Evolutionary conservation across 1,284 basidiomycete genomes (phyloP).

Genomic region (Hemileia vastatrix): DNA sequence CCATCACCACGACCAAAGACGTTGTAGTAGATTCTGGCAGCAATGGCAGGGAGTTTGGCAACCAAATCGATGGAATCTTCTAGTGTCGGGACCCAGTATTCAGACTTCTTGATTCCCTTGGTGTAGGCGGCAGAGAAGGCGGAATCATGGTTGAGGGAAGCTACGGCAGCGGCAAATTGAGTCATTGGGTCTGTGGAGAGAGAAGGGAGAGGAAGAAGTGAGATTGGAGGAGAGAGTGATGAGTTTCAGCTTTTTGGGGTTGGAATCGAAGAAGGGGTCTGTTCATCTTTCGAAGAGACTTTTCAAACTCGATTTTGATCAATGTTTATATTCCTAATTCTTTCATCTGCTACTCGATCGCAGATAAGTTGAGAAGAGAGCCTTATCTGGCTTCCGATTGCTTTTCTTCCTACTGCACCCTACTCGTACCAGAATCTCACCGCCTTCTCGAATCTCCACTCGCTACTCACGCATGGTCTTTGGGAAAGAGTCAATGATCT

Average conservation of each 20-base stretch:
- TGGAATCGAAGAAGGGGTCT: too few species aligned
- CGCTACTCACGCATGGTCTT: not conserved
- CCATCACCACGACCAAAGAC: constrained; percentile 75
- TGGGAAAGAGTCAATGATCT: constrained; percentile 60
- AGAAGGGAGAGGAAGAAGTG: constrained; percentile 35
- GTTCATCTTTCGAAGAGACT: too few species aligned
- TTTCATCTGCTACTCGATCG: too few species aligned
- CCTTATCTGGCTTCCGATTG: too few species aligned
- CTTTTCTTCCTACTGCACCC: too few species aligned
- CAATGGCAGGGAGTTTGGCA: constrained; percentile 93
- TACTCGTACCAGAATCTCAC: too few species aligned
- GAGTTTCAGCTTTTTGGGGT: too few species aligned
- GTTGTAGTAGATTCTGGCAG: constrained; percentile 92
- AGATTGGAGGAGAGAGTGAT: constrained; percentile 51
- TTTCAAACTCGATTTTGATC: too few species aligned
- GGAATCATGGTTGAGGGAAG: constrained; percentile 95
- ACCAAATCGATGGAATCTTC: constrained; percentile 97
- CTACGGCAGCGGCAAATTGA: constrained; percentile 86
- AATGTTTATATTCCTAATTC: too few species aligned
- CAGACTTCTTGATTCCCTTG: constrained; percentile 82
- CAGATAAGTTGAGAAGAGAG: too few species aligned
- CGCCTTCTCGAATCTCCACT: too few species aligned
- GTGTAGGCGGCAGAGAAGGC: constrained; percentile 93
- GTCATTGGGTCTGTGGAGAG: constrained; percentile 93
- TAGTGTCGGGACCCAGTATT: constrained; percentile 92